Evolutionary conservation across 495 filamentous ascomycete genomes (phyloP), one percentile per base, ranked within the genome.

Genomic region (Hypomontagnella monticulosa): DNA sequence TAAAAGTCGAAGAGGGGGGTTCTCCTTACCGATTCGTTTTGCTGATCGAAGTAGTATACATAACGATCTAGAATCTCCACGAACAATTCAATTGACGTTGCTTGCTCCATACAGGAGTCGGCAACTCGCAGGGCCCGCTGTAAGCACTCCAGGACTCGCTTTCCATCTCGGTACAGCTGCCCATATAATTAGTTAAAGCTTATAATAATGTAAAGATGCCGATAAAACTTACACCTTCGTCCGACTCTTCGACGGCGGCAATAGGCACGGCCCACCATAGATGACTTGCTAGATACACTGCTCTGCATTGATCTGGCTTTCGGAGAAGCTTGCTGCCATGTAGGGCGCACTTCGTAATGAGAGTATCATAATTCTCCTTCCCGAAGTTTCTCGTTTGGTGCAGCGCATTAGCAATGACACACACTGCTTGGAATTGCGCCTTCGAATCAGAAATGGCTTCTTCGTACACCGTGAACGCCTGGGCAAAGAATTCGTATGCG

Each of bases 21-120:
- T 20, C 9, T 15, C 75, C 89, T 77, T 79, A 92, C 94, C 43
- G 92, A 94, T 78, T 99, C 95, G 77, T 99, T 99, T 78, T 96
- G 93, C 71, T 98, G 93, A 77, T 99, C 95, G 78, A 97, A 99
- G 77, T 97, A 98, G 76, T 99, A 99, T 50, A 98, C 95, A 78
- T 98, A 99, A 73, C 95, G 87, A 72, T 98, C 97, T 60, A 99
- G 80, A 61, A 99, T 98, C 78, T 99, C 95, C 47, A 99, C 95
- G 71, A 99, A 99, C 38, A 99, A 82, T 78, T 99, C 95, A 19
- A 98, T 93, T 2, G 92, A 97, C 2, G 97, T 96, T 7, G 93
- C 93, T n/a, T 93, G 93, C 76, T 99, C 95, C 95, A 99, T 99
- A 79, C 95, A 99, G 4, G 95, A 95, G 76, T 99, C 95, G 1